Percentiles rank a stretch among this genome's conserved stretches.
phyloP scores from a whole-genome alignment of 306 rosid genomes.

The Alnus glutinosa region DNA sequence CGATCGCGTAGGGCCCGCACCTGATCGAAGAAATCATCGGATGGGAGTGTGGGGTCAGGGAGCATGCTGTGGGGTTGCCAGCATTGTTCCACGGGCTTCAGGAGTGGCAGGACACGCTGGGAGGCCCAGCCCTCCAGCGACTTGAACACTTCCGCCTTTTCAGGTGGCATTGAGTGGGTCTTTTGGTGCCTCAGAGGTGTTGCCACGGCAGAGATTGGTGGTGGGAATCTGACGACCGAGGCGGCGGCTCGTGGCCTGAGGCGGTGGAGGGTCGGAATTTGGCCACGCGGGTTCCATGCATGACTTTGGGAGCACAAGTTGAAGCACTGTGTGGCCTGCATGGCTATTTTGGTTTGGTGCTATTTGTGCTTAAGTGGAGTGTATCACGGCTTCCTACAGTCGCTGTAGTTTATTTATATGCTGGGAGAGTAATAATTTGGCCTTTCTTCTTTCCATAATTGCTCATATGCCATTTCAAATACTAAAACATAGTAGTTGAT shows the following conservation, averaged over 20 bases:
- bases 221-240: not conserved
- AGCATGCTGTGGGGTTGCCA: constrained; percentile 72
- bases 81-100: constrained; percentile 64
- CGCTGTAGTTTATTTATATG: constrained; percentile 20
- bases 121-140: constrained; percentile 68
- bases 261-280: constrained; percentile 12
- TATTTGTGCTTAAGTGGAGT: not conserved
- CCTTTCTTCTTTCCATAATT: not conserved
- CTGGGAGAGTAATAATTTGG: not conserved
- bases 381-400: too few species aligned
- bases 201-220: constrained; percentile 16
- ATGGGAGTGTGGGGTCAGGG: constrained; percentile 49
- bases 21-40: constrained; percentile 47
- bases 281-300: constrained; percentile 19
- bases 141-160: constrained; percentile 48
- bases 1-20: constrained; percentile 60
- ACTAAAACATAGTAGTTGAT: too few species aligned
- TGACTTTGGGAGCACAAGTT: not conserved
- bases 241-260: not conserved
- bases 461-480: not conserved
- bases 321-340: constrained; percentile 28
- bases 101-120: constrained; percentile 37
- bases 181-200: constrained; percentile 8
- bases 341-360: not conserved
- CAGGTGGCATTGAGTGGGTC: constrained; percentile 54